Evolutionary conservation across 495 filamentous ascomycete genomes (phyloP), one percentile per base, ranked within the genome.

Genomic region (Trichoderma asperelloides): DNA sequence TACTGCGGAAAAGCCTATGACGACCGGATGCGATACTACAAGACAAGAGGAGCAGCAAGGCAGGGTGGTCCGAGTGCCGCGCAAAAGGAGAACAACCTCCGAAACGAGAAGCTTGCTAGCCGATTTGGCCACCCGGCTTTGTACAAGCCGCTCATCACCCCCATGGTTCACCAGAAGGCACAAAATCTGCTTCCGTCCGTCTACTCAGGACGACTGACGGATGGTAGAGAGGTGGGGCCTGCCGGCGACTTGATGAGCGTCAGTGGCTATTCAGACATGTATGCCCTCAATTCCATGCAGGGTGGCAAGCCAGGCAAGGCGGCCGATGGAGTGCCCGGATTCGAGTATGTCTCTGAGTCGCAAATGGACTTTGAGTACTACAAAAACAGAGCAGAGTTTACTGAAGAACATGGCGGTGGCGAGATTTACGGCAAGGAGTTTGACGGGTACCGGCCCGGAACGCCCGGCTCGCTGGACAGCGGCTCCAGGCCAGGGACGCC

Each of bases 281-380:
- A 91, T 39, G 80, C 79, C 3, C 85, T 98, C 81, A 88, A 95
- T 69, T 78, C 85, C 40, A 97, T 98, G 94, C 81, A 87, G n/a
- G 76, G 84, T 7, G 83, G 85, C 6, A 81, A 86, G 21, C 88
- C 91, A 1, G 95, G 95, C 64, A 95, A 92, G 74, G 67, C 76
- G 33, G 77, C 83, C 69, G 68, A 78, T 11, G 64, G 64, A 13
- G 57, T 81, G 1, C 82, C 82, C 0, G 85, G 85, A 11, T 97
- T 97, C 78, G 94, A 97, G 76, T 85, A 97, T 65, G 93, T 98
- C 3, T 86, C 89, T 0, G 95, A 97, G 72, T 85, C 84, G 64
- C 87, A 92, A n/a, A 89, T 97, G 69, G 94, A 98, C 72, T 97
- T 98, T 72, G 86, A 88, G 63, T 93, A 93, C 77, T 97, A 86